phyloP scores from a whole-genome alignment of 148 eudicot species.

The Persicaria tinctoria region DNA sequence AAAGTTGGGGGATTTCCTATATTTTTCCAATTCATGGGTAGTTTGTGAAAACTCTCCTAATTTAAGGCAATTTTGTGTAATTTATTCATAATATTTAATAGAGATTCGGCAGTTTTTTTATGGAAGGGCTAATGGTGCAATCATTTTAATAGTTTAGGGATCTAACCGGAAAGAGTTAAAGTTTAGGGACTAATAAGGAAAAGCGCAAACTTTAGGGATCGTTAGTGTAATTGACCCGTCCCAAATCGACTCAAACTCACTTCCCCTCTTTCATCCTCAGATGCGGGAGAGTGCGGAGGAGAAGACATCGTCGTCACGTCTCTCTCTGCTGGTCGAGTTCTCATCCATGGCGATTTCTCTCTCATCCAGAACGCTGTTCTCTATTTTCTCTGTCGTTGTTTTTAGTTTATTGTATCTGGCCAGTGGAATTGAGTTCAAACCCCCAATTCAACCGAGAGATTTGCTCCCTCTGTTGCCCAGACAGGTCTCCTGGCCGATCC shows the following conservation, averaged over 20 bases:
- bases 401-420: not conserved
- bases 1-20: too few relatives aligned
- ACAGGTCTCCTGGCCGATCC: constrained; percentile 60
- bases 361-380: constrained; percentile 5
- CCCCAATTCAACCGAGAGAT: constrained; percentile 47
- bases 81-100: too few relatives aligned
- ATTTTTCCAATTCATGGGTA: too few relatives aligned
- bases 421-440: constrained; percentile 21
- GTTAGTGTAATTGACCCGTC: too few relatives aligned
- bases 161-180: too few relatives aligned
- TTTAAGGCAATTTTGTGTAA: too few relatives aligned
- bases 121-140: too few relatives aligned
- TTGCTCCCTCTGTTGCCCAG: constrained; percentile 63
- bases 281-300: not conserved
- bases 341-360: constrained; percentile 18
- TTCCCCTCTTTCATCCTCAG: not conserved
- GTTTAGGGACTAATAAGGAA: too few relatives aligned
- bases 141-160: too few relatives aligned
- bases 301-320: not conserved
- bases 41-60: too few relatives aligned
- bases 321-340: not conserved
- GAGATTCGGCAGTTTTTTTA: too few relatives aligned
- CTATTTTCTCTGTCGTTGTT: constrained; percentile 14
- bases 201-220: too few relatives aligned
- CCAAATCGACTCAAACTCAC: not conserved